A percentile compares a stretch with the other conserved stretches of the same genome.
phyloP scores from a whole-genome alignment of 176 grass and related monocot species.

The Rhipidocladum racemiflorum region DNA sequence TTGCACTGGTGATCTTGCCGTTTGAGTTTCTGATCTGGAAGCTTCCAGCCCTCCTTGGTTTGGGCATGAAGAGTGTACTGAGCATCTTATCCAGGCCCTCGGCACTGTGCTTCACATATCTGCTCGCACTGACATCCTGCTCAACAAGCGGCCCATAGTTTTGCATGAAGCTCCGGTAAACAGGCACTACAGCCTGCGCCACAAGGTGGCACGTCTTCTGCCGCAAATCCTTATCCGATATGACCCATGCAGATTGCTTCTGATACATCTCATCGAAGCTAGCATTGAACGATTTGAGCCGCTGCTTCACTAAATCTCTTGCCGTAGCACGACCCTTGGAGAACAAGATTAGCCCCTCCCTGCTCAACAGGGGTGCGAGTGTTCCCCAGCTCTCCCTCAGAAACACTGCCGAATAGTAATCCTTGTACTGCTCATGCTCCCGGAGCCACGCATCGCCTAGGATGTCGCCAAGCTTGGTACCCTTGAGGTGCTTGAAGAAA shows the following conservation, averaged over 20 bases:
- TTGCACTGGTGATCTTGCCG: conserved; percentile 55
- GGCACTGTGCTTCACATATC: conserved; percentile 72
- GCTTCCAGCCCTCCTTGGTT: conserved; percentile 49
- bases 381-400: conserved; percentile 91
- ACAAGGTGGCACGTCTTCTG: conserved; percentile 74
- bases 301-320: conserved; percentile 85
- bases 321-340: conserved; percentile 82
- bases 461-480: conserved; percentile 65
- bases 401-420: conserved; percentile 57
- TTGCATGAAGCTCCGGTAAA: conserved; percentile 97
- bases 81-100: conserved; percentile 73
- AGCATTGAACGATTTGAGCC: conserved; percentile 81
- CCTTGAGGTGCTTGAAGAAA: conserved; percentile 79
- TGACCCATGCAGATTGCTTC: conserved; percentile 77
- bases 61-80: conserved; percentile 65
- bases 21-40: conserved; percentile 65
- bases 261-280: conserved; percentile 81
- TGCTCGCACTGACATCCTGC: conserved; percentile 55
- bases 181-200: conserved; percentile 78
- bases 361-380: conserved; percentile 69
- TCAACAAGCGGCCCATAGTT: conserved; percentile 92
- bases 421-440: conserved; percentile 93
- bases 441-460: conserved; percentile 61
- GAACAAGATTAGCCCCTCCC: conserved; percentile 88
- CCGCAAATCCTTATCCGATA: conserved; percentile 74